A percentile compares a stretch with the other conserved stretches of the same genome.
Conservation (phyloP, 805 yeast genomes). For the Cyberlindnera subsufficiens region DNA sequence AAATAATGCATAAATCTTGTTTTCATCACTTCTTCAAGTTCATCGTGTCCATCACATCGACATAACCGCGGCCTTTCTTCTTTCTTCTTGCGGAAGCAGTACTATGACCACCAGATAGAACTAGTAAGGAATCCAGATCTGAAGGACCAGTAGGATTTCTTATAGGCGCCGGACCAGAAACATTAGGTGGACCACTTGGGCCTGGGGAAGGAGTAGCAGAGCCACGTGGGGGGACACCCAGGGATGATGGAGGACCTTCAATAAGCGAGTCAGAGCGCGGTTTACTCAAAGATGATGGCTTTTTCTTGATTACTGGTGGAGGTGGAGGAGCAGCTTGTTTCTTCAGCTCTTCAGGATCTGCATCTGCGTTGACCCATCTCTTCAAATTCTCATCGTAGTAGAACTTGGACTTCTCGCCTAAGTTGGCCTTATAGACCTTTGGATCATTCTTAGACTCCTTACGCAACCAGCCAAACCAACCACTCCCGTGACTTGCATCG, state of each 20-base stretch:
- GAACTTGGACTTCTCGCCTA: slow-evolving; percentile 74
- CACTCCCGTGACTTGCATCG: slow-evolving; percentile 8
- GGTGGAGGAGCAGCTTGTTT: slow-evolving; percentile 65
- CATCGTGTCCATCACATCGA: slow-evolving; percentile 48
- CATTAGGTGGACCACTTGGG: slow-evolving; percentile 12
- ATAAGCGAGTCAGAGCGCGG: slow-evolving; percentile 33
- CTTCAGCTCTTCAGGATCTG: slow-evolving; percentile 58
- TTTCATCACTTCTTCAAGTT: not conserved
- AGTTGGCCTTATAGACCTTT: slow-evolving; percentile 75
- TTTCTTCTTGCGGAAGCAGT: slow-evolving; percentile 28
- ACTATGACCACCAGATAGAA: slow-evolving; percentile 26
- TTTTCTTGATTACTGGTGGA: slow-evolving; percentile 35
- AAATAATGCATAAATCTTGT: not conserved
- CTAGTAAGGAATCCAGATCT: slow-evolving; percentile 43
- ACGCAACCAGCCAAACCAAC: slow-evolving; percentile 63
- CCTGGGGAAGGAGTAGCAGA: slow-evolving; percentile 7
- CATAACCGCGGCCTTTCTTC: slow-evolving; percentile 55
- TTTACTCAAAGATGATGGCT: slow-evolving; percentile 26
- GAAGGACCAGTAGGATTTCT: slow-evolving; percentile 6
- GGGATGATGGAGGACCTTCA: slow-evolving; percentile 5
- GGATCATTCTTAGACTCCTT: slow-evolving; percentile 54
- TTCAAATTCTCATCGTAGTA: slow-evolving; percentile 77
- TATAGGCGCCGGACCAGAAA: not conserved
- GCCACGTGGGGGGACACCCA: slow-evolving; percentile 4
- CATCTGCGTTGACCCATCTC: slow-evolving; percentile 79